Evolutionary conservation across 192 early-diverging fungal genomes (phyloP).

Genomic region (Dispira simplex): DNA sequence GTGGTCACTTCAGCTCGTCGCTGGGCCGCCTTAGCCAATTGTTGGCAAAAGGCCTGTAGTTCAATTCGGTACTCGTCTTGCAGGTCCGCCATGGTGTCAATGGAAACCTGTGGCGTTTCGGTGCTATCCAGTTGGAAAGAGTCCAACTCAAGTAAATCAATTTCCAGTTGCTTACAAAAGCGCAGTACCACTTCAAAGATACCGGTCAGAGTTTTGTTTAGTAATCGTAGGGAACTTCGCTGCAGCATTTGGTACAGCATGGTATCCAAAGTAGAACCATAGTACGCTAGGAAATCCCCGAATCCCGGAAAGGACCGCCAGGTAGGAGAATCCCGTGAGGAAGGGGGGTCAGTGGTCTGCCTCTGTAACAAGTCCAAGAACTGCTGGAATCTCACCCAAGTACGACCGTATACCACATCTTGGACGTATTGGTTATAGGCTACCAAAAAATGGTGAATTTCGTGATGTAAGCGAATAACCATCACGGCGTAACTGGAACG

Average conservation of each 20-base stretch:
- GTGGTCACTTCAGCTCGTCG: neutral
- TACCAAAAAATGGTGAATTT: neutral
- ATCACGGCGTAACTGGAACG: neutral
- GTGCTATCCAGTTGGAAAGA: neutral
- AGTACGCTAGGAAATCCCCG: neutral
- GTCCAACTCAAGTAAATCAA: neutral
- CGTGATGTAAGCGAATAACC: neutral
- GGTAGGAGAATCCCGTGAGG: too few relatives aligned
- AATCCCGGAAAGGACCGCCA: neutral
- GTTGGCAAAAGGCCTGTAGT: neutral
- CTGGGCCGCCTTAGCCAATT: neutral
- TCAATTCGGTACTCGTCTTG: neutral
- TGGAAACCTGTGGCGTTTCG: neutral
- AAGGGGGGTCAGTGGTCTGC: neutral
- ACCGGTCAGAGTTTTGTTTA: slow-evolving; percentile 1
- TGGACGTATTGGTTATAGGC: neutral
- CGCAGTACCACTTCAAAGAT: neutral
- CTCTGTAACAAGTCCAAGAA: neutral
- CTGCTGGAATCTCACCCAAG: neutral
- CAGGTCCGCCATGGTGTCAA: neutral
- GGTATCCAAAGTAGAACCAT: neutral
- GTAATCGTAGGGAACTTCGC: neutral
- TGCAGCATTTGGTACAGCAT: neutral
- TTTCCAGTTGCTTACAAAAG: neutral
- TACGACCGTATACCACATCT: neutral